These are phyloP conservation scores for Cnidoscolus chayamansa DNA, from an alignment of 441 rosid species.

Conservation along the genomic window DNA sequence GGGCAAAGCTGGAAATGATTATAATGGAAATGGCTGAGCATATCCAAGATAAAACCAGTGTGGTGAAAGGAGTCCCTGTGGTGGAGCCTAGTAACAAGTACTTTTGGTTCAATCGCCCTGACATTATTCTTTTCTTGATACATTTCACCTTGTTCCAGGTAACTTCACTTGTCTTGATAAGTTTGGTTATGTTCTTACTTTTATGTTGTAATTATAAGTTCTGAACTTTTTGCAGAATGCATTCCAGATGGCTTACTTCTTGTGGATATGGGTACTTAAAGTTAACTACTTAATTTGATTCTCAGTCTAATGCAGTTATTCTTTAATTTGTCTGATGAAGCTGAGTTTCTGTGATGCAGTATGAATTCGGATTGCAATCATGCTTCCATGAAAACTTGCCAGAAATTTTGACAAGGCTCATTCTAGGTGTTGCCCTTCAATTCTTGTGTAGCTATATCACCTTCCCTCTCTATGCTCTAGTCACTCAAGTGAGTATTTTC, in stretches of 20 bases:
- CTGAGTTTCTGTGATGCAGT: slow-evolving; percentile 24
- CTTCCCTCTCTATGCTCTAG: slow-evolving; percentile 61
- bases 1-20: slow-evolving; percentile 50
- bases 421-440: slow-evolving; percentile 44
- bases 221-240: slow-evolving; percentile 42
- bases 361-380: slow-evolving; percentile 42
- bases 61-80: slow-evolving; percentile 50
- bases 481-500: slow-evolving; percentile 46
- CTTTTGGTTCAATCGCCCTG: slow-evolving; percentile 65
- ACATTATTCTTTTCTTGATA: slow-evolving; percentile 43
- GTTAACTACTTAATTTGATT: too few species aligned
- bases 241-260: slow-evolving; percentile 53
- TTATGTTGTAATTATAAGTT: too few species aligned
- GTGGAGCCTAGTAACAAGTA: slow-evolving; percentile 53
- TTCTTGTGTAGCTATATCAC: slow-evolving; percentile 60
- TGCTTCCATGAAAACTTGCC: slow-evolving; percentile 47
- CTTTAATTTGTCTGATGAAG: too few species aligned
- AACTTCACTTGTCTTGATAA: background rate
- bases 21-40: slow-evolving; percentile 59
- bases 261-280: slow-evolving; percentile 51
- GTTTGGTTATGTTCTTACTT: too few species aligned
- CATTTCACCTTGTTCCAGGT: slow-evolving; percentile 57
- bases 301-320: background rate
- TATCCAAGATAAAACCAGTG: slow-evolving; percentile 37
- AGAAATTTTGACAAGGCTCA: slow-evolving; percentile 32